These are phyloP conservation scores for Nymphaea thermarum DNA, from an alignment of 164 flowering plant genomes.

Conservation along the genomic window DNA sequence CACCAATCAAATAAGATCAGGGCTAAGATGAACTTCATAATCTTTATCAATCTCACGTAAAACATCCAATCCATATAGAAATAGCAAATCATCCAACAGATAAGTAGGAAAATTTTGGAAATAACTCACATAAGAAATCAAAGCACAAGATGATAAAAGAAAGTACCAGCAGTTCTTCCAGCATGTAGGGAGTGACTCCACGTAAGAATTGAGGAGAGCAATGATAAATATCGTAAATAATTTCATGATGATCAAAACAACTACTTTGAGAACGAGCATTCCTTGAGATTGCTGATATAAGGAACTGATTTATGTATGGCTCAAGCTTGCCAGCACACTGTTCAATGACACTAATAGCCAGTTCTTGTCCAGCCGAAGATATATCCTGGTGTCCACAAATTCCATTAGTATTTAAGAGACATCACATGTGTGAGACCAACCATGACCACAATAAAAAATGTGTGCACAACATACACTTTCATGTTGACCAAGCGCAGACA, in stretches of 20 bases:
- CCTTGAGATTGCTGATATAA: slow-evolving; percentile 82
- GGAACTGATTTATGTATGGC: slow-evolving; percentile 71
- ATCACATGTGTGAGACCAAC: too few relatives aligned
- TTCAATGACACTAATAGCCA: slow-evolving; percentile 83
- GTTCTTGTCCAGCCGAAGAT: slow-evolving; percentile 62
- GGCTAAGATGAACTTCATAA: too few relatives aligned
- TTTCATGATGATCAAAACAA: slow-evolving; percentile 73
- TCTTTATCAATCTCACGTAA: too few relatives aligned
- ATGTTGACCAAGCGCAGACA: slow-evolving; percentile 62
- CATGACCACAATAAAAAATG: too few relatives aligned
- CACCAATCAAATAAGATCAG: too few relatives aligned
- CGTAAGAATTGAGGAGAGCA: slow-evolving; percentile 83
- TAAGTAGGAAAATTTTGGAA: too few relatives aligned
- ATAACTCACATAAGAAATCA: background rate
- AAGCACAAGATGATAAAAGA: background rate
- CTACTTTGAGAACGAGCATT: slow-evolving; percentile 32
- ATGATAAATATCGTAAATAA: slow-evolving; percentile 62
- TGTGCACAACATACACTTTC: slow-evolving; percentile 39
- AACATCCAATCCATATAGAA: too few relatives aligned
- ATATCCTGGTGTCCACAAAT: slow-evolving; percentile 37
- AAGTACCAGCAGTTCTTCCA: slow-evolving; percentile 88
- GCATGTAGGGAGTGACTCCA: slow-evolving; percentile 72
- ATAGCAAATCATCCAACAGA: too few relatives aligned
- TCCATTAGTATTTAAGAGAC: slow-evolving; percentile 2
- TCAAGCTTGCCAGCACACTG: slow-evolving; percentile 82